Percentiles rank a stretch among this genome's conserved stretches.
phyloP scores from a whole-genome alignment of 2,329 filamentous ascomycete genomes.

The Elsinoe ampelina region DNA sequence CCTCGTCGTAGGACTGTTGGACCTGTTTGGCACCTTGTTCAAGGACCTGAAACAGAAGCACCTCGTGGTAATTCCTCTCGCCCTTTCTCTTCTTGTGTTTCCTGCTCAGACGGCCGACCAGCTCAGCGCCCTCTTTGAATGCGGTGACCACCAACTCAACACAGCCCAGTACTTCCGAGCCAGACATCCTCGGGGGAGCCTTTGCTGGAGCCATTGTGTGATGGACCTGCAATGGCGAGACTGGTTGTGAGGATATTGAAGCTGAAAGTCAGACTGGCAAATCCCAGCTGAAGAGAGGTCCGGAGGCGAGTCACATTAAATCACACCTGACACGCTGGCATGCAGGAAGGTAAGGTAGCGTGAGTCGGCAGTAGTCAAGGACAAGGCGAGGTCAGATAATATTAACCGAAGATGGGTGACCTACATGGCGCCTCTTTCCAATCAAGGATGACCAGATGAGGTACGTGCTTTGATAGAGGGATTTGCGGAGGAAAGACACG shows the following conservation, averaged over 20 bases:
- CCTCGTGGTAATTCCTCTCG: constrained; percentile 28
- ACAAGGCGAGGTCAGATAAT: constrained; percentile 6
- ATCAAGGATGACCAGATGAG: background rate
- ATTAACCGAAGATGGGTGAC: constrained; percentile 11
- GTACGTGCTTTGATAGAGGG: constrained; percentile 11
- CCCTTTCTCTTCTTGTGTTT: constrained; percentile 13
- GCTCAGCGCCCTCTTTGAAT: constrained; percentile 34
- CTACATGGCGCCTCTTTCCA: background rate
- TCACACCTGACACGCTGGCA: constrained; percentile 8
- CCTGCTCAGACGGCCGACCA: constrained; percentile 27
- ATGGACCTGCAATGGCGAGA: background rate
- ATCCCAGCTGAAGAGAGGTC: constrained; percentile 6
- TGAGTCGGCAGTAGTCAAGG: background rate
- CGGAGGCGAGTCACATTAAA: constrained; percentile 9
- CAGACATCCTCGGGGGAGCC: constrained; percentile 18
- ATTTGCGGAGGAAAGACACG: constrained; percentile 5
- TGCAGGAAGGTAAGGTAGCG: constrained; percentile 5
- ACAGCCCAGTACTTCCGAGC: constrained; percentile 30
- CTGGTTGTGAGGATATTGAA: background rate
- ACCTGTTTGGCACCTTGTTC: constrained; percentile 30
- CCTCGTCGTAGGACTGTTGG: constrained; percentile 25
- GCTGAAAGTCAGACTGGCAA: constrained; percentile 3
- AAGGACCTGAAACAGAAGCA: constrained; percentile 31
- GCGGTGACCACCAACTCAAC: constrained; percentile 35
- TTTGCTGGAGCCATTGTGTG: constrained; percentile 1